Evolutionary conservation across 176 grass and related monocot species (phyloP).

Genomic region (Musa troglodytarum): DNA sequence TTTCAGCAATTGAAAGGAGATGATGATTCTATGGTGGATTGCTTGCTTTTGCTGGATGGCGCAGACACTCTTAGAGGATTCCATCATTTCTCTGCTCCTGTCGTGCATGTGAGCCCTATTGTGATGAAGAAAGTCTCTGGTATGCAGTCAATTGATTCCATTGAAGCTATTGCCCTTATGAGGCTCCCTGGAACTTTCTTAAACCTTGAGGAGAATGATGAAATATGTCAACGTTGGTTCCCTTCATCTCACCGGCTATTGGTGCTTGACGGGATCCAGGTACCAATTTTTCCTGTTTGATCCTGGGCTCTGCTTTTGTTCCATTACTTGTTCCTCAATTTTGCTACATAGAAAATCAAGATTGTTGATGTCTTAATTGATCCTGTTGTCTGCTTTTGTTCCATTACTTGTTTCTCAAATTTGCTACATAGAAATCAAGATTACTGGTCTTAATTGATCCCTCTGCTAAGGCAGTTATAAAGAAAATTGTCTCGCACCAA

Average conservation of each 20-base stretch:
- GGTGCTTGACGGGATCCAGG: conserved; percentile 94
- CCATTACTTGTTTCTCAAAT: neutral
- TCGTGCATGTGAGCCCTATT: conserved; percentile 41
- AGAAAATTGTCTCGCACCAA: no score
- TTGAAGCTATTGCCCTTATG: conserved; percentile 70
- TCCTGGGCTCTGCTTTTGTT: neutral
- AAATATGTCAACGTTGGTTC: conserved; percentile 30
- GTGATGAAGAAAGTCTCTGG: conserved; percentile 91
- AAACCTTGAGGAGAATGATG: conserved; percentile 26
- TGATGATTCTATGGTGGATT: conserved; percentile 30
- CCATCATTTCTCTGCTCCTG: conserved; percentile 17
- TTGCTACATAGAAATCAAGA: neutral
- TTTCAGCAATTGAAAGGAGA: conserved; percentile 28
- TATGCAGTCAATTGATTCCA: conserved; percentile 73
- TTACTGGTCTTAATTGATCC: neutral
- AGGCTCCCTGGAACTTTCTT: conserved; percentile 58
- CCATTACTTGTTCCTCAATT: neutral
- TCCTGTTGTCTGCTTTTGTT: neutral
- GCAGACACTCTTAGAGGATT: conserved; percentile 29
- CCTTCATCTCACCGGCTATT: conserved; percentile 51
- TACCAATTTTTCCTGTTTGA: conserved; percentile 11
- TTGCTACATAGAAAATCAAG: neutral
- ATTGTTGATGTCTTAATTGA: neutral
- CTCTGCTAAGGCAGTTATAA: neutral
- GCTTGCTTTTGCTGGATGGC: conserved; percentile 57